phyloP scores from a whole-genome alignment of 1,284 basidiomycete genomes.

The Boletus hoseneyae region DNA sequence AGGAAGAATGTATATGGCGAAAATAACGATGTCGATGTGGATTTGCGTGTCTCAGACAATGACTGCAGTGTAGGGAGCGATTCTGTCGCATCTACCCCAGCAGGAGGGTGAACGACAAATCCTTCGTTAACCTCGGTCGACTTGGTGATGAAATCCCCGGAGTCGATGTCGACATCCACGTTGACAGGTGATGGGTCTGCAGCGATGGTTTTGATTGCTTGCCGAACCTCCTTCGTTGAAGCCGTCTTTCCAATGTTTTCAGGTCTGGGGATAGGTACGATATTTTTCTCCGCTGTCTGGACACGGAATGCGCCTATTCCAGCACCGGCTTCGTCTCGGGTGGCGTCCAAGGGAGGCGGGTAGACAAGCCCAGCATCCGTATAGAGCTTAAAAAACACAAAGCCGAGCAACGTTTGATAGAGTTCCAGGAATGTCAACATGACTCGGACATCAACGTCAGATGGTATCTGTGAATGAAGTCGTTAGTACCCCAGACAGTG shows the following conservation, averaged over 20 bases:
- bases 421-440: slow-evolving; percentile 99
- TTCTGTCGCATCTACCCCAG: slow-evolving; percentile 48
- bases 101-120: slow-evolving; percentile 65
- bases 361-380: slow-evolving; percentile 93
- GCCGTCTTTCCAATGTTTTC: slow-evolving; percentile 56
- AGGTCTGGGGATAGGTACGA: slow-evolving; percentile 36
- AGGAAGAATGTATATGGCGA: slow-evolving; percentile 90
- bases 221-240: slow-evolving; percentile 66
- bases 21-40: slow-evolving; percentile 65
- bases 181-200: slow-evolving; percentile 30
- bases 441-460: slow-evolving; percentile 96
- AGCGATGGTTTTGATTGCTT: slow-evolving; percentile 67
- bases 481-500: slow-evolving; percentile 3
- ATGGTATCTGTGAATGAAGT: slow-evolving; percentile 66
- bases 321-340: slow-evolving; percentile 85
- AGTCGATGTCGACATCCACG: slow-evolving; percentile 42
- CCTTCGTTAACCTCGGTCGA: slow-evolving; percentile 61
- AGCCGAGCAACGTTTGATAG: slow-evolving; percentile 95
- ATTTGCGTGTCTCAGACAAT: slow-evolving; percentile 56
- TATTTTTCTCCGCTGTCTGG: slow-evolving; percentile 45
- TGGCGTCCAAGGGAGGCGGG: slow-evolving; percentile 85
- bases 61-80: slow-evolving; percentile 79
- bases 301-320: slow-evolving; percentile 89
- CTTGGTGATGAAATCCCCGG: slow-evolving; percentile 30
- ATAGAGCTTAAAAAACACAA: slow-evolving; percentile 97